phyloP scores from a whole-genome alignment of 352 stramenopile genomes.

The Pythium pyrilobum region DNA sequence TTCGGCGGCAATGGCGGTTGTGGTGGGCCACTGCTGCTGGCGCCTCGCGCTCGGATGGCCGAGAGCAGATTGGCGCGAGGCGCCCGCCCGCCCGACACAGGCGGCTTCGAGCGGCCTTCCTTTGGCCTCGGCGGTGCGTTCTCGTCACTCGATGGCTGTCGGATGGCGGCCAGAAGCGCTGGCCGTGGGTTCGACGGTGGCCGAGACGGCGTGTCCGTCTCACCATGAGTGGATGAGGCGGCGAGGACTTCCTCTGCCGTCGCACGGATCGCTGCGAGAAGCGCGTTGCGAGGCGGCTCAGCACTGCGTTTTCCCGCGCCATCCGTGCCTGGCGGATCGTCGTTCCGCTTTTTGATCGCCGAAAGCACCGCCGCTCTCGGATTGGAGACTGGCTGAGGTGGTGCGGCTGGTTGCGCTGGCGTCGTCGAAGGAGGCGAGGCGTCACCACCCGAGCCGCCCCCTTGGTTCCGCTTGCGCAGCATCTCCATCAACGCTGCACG shows the following conservation, averaged over 20 bases:
- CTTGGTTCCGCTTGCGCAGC: constrained; percentile 7
- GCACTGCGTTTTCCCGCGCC: neutral
- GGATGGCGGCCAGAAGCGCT: too few relatives aligned
- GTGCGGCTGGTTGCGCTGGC: neutral
- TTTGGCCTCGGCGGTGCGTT: too few relatives aligned
- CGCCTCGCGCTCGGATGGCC: constrained; percentile 1
- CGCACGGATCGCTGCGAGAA: constrained; percentile 8
- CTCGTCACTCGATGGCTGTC: too few relatives aligned
- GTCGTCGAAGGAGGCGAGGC: neutral
- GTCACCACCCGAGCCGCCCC: neutral
- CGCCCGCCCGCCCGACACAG: neutral
- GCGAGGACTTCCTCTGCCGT: too few relatives aligned
- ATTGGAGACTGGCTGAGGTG: neutral
- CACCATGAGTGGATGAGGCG: too few relatives aligned
- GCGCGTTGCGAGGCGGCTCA: neutral
- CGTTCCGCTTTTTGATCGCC: neutral
- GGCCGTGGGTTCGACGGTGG: too few relatives aligned
- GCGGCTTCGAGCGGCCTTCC: too few relatives aligned
- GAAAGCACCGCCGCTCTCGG: neutral
- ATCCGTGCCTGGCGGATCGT: neutral
- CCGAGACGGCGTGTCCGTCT: too few relatives aligned
- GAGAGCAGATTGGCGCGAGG: constrained; percentile 6
- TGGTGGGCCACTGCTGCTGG: neutral
- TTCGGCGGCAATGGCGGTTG: neutral
- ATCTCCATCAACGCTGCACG: constrained; percentile 11